Percentiles rank a stretch among this genome's conserved stretches.
These are phyloP conservation scores for Mycena alexandri DNA, from an alignment of 768 basidiomycete species.

Conservation along the genomic window DNA sequence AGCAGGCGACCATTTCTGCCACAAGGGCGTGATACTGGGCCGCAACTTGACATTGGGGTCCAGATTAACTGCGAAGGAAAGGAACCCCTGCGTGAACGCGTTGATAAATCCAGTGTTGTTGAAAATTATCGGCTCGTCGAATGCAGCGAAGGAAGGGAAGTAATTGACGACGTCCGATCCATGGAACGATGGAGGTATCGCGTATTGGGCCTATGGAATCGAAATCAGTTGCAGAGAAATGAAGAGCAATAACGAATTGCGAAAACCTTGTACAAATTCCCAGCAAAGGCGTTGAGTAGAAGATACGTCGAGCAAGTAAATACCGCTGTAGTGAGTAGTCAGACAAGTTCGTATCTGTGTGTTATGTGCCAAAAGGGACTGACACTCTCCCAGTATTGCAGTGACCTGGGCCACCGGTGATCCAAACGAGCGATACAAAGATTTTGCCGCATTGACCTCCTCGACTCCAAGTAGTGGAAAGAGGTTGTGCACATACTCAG, in stretches of 20 bases:
- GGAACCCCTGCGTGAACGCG: slow-evolving; percentile 44
- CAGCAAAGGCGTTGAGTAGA: slow-evolving; percentile 21
- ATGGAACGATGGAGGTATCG: slow-evolving; percentile 40
- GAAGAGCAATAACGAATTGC: background rate
- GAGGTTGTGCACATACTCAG: no score
- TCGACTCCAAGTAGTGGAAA: no score
- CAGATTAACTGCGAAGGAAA: slow-evolving; percentile 37
- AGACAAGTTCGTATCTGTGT: no score
- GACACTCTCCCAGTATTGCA: slow-evolving; percentile 43
- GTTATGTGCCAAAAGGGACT: background rate
- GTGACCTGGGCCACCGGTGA: slow-evolving; percentile 26
- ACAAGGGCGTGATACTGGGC: slow-evolving; percentile 29
- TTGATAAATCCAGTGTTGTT: slow-evolving; percentile 42
- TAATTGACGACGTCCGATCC: slow-evolving; percentile 37
- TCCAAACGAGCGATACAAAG: no score
- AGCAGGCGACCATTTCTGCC: slow-evolving; percentile 13
- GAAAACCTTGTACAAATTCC: slow-evolving; percentile 15
- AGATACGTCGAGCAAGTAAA: slow-evolving; percentile 45
- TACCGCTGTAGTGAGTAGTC: slow-evolving; percentile 31
- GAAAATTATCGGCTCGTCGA: slow-evolving; percentile 12
- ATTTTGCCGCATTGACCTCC: no score
- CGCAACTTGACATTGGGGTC: slow-evolving; percentile 41
- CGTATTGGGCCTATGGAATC: slow-evolving; percentile 35
- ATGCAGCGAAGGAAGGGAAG: slow-evolving; percentile 29
- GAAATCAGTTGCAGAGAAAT: no score